Base-by-base conservation (phyloP, 345 rosid genomes). In the Erysimum cheiranthoides region DNA sequence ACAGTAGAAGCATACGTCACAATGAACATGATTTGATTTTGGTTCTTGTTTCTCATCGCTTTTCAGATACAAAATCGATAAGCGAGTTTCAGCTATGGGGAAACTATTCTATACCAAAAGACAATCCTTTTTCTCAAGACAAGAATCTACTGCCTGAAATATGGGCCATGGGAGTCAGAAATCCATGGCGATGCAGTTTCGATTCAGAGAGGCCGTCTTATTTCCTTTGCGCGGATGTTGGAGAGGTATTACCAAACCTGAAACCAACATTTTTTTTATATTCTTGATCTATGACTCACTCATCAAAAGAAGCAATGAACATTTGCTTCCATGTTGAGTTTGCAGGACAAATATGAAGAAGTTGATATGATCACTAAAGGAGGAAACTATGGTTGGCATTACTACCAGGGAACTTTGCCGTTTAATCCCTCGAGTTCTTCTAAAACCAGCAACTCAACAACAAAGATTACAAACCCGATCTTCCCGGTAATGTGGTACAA, bases 131-230 rank as follows among this genome's bases (percentile, higher is more conserved):
- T 70, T 40, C 62, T 16, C 58, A 58, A 51, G 90, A 86, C 46
- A 42, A 78, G 43, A 83, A 77, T 54, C 52, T 82, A 30, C 58
- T 53, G 12, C 88, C 86, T 13, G 90, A 85, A 61, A 88, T 88
- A 14, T 86, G 87, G 86, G 90, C 89, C 14, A 58, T 79, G n/a
- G 90, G 93, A 16, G 68, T 86, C 0, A 71, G 83, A 74, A 84
- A 85, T 76, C 87, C 89, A n/a, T 84, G 90, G 90, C 70, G 86
- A 25, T 88, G 89, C 30, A 82, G 87, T 73, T 86, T 85, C 42
- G 87, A 88, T 82, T 59, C 84, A n/a, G 77, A 82, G 53, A 85
- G 86, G 39, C 77, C 87, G 0, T 84, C 84, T 61, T 82, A 80
- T 78, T 84, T 88, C 56, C 17, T 85, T 1, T 83, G 87, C 5